Base-by-base conservation (phyloP, 2,329 filamentous ascomycete species). In the Microcyclospora tardicrescens region DNA sequence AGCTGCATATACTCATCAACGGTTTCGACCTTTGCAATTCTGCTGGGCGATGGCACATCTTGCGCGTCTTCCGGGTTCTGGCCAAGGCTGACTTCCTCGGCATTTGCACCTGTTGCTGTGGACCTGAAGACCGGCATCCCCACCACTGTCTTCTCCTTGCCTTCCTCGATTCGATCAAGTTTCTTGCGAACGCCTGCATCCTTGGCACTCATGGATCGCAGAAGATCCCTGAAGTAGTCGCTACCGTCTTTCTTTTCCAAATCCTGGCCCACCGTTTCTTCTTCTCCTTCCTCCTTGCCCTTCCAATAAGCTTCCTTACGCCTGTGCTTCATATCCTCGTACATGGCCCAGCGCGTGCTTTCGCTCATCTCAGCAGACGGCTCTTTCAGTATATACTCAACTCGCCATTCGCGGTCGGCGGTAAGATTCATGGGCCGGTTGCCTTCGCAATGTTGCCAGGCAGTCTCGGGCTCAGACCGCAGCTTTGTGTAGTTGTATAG, bases 351-450 rank as follows among this genome's bases (percentile, higher is more conserved):
- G 1, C 72, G 73, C 19, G 19, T 24, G 19, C 19, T 24, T 9
- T 65, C 62, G 0, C 56, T 45, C 1, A 45, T 32, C 1, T 42
- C 36, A 2, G 59, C 46, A 0, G 60, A 37, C 2, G 86, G 64
- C 46, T 87, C 81, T 34, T 72, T 69, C 35, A 95, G 62, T 28
- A 77, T 70, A 60, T 93, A 95, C 50, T 91, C 76, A n/a, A 95
- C 65, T 0, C 63, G 58, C 87, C 87, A 95, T 6, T 63, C 53
- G 46, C 76, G 69, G 0, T 51, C 14, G 11, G 51, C 27, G 0
- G 37, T 58, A 34, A 79, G 56, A 0, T 66, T 49, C 1, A 61
- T 46, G 0, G 85, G 82, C 2, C 85, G 77, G 0, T 64, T 54
- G 1, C 40, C 34, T 11, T 42, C 16, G 28, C 36, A 37, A 32